Conservation (phyloP, 2,329 filamentous ascomycete species). For the Albifimbria verrucaria region DNA sequence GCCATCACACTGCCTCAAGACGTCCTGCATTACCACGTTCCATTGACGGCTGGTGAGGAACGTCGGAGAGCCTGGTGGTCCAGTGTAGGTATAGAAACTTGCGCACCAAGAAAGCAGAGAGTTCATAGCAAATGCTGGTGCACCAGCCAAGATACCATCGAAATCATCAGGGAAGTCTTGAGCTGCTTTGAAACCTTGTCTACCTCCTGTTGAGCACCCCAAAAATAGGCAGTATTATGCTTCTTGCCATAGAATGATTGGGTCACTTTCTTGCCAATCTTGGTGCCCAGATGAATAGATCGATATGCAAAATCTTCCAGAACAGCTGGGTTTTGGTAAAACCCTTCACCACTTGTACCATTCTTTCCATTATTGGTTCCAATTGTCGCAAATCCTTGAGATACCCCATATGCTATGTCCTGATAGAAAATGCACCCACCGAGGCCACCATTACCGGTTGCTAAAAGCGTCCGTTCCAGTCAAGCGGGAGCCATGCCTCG, state of each 20-base stretch:
- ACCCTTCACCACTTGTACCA: conserved; percentile 25
- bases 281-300: conserved; percentile 13
- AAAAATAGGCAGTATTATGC: conserved; percentile 1
- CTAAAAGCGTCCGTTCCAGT: conserved; percentile 43
- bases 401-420: conserved; percentile 37
- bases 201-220: conserved; percentile 7
- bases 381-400: conserved; percentile 40
- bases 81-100: background rate
- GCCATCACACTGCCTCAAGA: background rate
- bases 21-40: background rate
- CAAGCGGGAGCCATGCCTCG: conserved; percentile 43
- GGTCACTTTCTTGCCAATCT: conserved; percentile 5
- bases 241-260: background rate
- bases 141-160: conserved; percentile 5
- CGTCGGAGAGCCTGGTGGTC: background rate
- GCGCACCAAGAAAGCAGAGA: background rate
- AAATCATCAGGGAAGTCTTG: conserved; percentile 6
- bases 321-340: conserved; percentile 32
- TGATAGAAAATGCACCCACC: conserved; percentile 44
- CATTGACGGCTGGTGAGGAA: too few species aligned
- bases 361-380: conserved; percentile 50
- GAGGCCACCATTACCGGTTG: conserved; percentile 47
- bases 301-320: conserved; percentile 33
- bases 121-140: background rate
- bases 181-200: conserved; percentile 4